A percentile compares a stretch with the other conserved stretches of the same genome.
phyloP scores from a whole-genome alignment of 2,329 filamentous ascomycete species.

The Alternaria longipes region DNA sequence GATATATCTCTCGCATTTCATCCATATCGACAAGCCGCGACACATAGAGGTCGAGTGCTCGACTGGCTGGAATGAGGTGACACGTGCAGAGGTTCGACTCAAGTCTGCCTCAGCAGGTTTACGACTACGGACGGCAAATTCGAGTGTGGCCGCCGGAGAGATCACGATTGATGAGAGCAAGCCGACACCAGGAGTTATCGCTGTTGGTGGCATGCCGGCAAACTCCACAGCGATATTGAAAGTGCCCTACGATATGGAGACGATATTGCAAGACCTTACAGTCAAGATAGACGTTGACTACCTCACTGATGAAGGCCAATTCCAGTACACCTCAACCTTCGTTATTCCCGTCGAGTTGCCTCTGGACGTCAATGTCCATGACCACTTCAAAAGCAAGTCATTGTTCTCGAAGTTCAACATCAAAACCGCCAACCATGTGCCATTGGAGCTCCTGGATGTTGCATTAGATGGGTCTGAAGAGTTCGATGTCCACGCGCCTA shows the following conservation, averaged over 20 bases:
- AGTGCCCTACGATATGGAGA: constrained; percentile 85
- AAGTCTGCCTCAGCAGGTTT: constrained; percentile 69
- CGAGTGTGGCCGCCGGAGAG: constrained; percentile 54
- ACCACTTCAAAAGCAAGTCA: constrained; percentile 84
- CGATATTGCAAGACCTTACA: constrained; percentile 74
- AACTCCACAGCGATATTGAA: constrained; percentile 65
- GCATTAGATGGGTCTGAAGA: constrained; percentile 74
- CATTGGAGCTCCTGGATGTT: constrained; percentile 76
- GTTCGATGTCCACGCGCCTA: constrained; percentile 70
- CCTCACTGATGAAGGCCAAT: constrained; percentile 70
- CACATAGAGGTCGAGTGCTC: constrained; percentile 77
- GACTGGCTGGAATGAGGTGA: constrained; percentile 76
- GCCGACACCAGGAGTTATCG: constrained; percentile 57
- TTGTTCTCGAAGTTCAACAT: constrained; percentile 93
- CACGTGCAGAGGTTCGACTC: constrained; percentile 60
- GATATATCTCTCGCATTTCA: constrained; percentile 71
- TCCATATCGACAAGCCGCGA: constrained; percentile 82
- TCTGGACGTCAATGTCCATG: constrained; percentile 94
- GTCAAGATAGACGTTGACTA: constrained; percentile 81
- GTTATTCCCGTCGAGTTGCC: constrained; percentile 78
- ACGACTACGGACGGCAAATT: constrained; percentile 64
- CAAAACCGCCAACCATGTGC: constrained; percentile 78
- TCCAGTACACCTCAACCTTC: constrained; percentile 69
- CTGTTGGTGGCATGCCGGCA: constrained; percentile 55
- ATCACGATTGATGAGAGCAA: constrained; percentile 55